Evolutionary conservation across 1,284 basidiomycete genomes (phyloP), one percentile per base, ranked within the genome.

Genomic region (Sanghuangporus baumii): DNA sequence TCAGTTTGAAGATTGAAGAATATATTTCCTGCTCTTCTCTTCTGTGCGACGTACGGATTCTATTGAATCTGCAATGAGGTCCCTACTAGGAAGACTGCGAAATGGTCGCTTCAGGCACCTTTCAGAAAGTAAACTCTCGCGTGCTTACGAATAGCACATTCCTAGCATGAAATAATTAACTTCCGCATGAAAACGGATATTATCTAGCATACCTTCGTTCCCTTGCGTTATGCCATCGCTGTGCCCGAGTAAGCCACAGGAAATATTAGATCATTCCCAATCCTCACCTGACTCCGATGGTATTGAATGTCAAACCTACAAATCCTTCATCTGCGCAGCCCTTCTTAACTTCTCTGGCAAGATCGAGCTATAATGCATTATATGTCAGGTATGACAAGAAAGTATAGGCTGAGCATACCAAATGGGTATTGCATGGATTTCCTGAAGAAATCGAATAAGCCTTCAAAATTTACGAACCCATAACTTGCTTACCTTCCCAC

Each of bases 51-150:
- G 34, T 71, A 92, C 91, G 41, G 91, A 86, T 78, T 96, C 93
- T 65, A 96, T 89, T 38, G 90, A 92, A 71, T 96, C 94, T 20
- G 93, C 94, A 67, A 96, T 96, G 59, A 96, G 74, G 72, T 96
- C 94, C 61, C 94, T 86, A 75, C 86, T 91, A 20, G 94, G 94
- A 31, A 96, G 79, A 54, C 91, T 94, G 71, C 66, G 70, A 55
- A 66, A 68, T 4, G 52, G 55, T 56, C 38, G 36, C 7, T 14
- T 51, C 26, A 34, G 46, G 16, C 23, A 3, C 26, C 11, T 40
- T 61, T 60, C 34, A 51, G 23, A 54, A 57, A 50, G 51, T 58
- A 40, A 63, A 40, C 38, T 26, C 46, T n/a, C 43, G 9, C 65
- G 41, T 37, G 74, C 86, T 68, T 69, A 89, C 87, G 89, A 91